phyloP scores from a whole-genome alignment of 1,284 basidiomycete species.

The Marasmius fiardii region DNA sequence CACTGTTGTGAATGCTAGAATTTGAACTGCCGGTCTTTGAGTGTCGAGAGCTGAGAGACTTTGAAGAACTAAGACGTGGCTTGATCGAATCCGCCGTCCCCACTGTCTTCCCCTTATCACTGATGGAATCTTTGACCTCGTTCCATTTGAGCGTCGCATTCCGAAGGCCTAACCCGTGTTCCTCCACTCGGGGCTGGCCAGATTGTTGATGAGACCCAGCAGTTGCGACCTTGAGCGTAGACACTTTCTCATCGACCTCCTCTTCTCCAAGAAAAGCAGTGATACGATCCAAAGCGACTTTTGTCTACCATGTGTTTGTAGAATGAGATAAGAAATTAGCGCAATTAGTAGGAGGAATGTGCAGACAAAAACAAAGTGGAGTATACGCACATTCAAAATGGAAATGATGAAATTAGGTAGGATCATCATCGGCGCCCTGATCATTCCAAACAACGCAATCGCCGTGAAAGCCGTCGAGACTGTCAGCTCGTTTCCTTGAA shows the following conservation, averaged over 20 bases:
- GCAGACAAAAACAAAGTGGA: too few relatives aligned
- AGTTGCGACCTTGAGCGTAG: conserved; percentile 62
- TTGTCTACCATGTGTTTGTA: too few relatives aligned
- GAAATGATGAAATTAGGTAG: conserved; percentile 68
- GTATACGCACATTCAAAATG: conserved; percentile 44
- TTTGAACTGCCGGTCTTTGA: too few relatives aligned
- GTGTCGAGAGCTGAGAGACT: too few relatives aligned
- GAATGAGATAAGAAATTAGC: too few relatives aligned
- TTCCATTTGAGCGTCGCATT: conserved; percentile 13
- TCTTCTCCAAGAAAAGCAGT: conserved; percentile 80
- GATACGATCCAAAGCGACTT: conserved; percentile 79
- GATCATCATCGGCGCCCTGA: conserved; percentile 66
- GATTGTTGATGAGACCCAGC: conserved; percentile 8
- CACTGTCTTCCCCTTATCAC: too few relatives aligned
- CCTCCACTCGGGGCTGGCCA: background rate
- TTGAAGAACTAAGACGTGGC: too few relatives aligned
- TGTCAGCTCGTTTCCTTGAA: conserved; percentile 62
- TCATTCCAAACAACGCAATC: conserved; percentile 70
- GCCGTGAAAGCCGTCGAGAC: conserved; percentile 71
- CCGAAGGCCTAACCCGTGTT: conserved; percentile 6
- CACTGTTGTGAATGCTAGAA: background rate
- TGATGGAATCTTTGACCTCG: conserved; percentile 1
- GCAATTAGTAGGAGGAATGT: too few relatives aligned
- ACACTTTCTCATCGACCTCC: conserved; percentile 74
- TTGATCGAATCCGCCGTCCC: too few relatives aligned